Base-by-base conservation (phyloP, 2,329 filamentous ascomycete genomes). In the Fusarium caatingaense region DNA sequence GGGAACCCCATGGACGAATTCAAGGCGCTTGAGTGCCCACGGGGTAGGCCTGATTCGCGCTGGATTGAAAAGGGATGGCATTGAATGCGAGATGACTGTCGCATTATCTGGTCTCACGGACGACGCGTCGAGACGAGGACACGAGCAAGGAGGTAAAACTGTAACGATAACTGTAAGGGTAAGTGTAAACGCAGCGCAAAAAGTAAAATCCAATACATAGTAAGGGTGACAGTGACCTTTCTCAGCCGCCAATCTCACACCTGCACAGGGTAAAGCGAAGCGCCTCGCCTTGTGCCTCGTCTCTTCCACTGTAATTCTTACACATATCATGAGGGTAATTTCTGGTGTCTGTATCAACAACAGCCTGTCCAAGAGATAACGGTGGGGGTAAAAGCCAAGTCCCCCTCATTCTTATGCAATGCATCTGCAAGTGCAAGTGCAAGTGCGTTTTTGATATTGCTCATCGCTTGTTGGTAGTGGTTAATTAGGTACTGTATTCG, bases 321-420 rank as follows among this genome's bases (percentile, higher is more conserved):
- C 72, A 61, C 71, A 74, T 74, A 73, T 60, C 50, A 57, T 64
- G 50, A 70, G 65, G 56, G 72, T 74, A 74, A 74, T 74, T 59
- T 20, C 30, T 41, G 49, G 47, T 49, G 30, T 68, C 61, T 65
- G 28, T 59, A 59, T 65, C 56, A 74, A 72, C 61, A 64, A 50
- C 46, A 50, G 41, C 25, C 23, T 60, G 45, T 9, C 23, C 42
- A 57, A 66, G n/a, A 72, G 69, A 66, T 74, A 68, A 62, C 55
- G 66, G 71, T 67, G 64, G 71, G 72, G 64, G 48, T 42, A 53
- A 51, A 54, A 41, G 34, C 25, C 44, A 50, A 57, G 59, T 49
- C 51, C 60, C 56, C 62, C 56, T 57, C 40, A 32, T 23, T 45
- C 32, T 20, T 21, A 64, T 72, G 55, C 57, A 56, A 66, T 58